Evolutionary conservation across 768 basidiomycete species (phyloP), one percentile per base, ranked within the genome.

Genomic region (Tulasnella sp.): DNA sequence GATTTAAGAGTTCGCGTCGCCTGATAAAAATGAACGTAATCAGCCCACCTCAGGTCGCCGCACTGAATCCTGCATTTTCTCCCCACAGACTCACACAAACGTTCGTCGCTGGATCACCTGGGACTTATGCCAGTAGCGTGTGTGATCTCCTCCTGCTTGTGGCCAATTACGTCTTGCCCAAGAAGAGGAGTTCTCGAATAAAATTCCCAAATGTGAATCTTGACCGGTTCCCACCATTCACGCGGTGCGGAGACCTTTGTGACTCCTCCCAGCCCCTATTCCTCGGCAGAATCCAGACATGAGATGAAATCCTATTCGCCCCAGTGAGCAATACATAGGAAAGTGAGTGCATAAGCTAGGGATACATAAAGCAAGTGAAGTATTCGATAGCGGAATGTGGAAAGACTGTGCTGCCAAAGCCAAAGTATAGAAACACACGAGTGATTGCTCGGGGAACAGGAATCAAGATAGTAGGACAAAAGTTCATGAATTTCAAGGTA

Each of bases 21-120:
- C 54, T 54, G 54, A 54, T 54, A 54, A 54, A 54, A 54, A n/a
- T n/a, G 54, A n/a, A 54, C 54, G 54, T 54, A 54, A 54, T 54
- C 54, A 54, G 54, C 1, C 54, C 54, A 54, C 24, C n/a, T 54
- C 24, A 54, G 54, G 54, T n/a, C 54, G 11, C 54, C 54, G 54
- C 54, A 54, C 54, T 54, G 24, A 54, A 54, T 24, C 54, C 54
- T 54, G 54, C 54, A n/a, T 54, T 54, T 54, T 54, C 4, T 22
- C 54, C 54, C 54, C 54, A 11, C 54, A 54, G 54, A 54, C 54
- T 54, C 54, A 54, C 54, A 24, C 54, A 54, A 54, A 54, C 54
- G 54, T 54, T 54, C 54, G 54, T 54, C 54, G n/a, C 22, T n/a
- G 54, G 24, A n/a, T 1, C 24, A 54, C 22, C n/a, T 6, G 11